These are phyloP conservation scores for Olyra latifolia DNA, from an alignment of 176 grass and related monocot species.

Conservation along the genomic window DNA sequence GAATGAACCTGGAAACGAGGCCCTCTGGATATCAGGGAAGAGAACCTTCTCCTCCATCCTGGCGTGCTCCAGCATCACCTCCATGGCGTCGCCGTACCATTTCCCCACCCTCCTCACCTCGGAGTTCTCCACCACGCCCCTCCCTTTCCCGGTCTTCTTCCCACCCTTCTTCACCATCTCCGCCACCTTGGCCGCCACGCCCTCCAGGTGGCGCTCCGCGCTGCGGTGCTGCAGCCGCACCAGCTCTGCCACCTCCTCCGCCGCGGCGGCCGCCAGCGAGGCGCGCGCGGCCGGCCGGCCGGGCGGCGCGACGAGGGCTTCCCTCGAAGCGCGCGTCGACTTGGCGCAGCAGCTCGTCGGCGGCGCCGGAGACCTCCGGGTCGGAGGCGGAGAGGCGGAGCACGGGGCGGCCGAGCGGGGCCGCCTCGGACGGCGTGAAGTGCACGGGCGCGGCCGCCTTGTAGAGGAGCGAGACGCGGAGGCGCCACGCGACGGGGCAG, in stretches of 20 bases:
- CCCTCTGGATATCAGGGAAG: constrained; percentile 79
- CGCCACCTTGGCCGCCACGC: constrained; percentile 54
- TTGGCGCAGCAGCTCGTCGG: constrained; percentile 59
- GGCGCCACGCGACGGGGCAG: constrained; percentile 66
- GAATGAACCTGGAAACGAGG: constrained; percentile 59
- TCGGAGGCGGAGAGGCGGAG: constrained; percentile 63
- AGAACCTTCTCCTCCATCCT: constrained; percentile 95
- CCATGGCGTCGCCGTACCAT: constrained; percentile 77
- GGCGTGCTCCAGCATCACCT: constrained; percentile 97
- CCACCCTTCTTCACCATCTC: constrained; percentile 63
- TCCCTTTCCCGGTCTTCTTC: constrained; percentile 57
- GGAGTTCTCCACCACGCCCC: constrained; percentile 31
- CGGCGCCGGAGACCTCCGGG: constrained; percentile 59
- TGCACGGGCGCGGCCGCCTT: constrained; percentile 70
- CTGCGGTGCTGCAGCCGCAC: constrained; percentile 87
- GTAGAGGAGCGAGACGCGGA: constrained; percentile 89
- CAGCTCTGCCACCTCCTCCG: constrained; percentile 58
- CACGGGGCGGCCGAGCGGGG: constrained; percentile 72
- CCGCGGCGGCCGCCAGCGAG: constrained; percentile 31
- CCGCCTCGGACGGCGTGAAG: constrained; percentile 75
- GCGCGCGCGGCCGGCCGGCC: constrained; percentile 7
- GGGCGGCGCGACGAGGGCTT: constrained; percentile 60
- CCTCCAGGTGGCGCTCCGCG: constrained; percentile 77
- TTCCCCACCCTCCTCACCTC: constrained; percentile 72
- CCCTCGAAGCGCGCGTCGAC: constrained; percentile 73